Evolutionary conservation across 73 alveolate species (phyloP), one percentile per base, ranked within the genome.

Genomic region (Paramecium sexaurelia): DNA sequence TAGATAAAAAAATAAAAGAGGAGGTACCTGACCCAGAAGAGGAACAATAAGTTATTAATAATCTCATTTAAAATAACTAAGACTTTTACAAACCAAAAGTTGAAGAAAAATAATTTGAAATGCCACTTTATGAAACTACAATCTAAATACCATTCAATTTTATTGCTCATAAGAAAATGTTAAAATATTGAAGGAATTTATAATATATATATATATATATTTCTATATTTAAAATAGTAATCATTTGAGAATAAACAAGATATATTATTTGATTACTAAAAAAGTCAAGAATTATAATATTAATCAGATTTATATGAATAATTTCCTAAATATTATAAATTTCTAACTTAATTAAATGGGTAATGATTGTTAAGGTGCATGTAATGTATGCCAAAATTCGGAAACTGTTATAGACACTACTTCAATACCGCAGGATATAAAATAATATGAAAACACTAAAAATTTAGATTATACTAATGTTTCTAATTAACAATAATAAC

Each of bases 271-370:
- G n/a, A n/a, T n/a, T n/a, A n/a, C 6, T 35, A 35, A 35, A 35
- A 6, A 35, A 35, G 41, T 35, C 41, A 6, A 41, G 55, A 6
- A 41, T 15, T 7, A 41, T 41, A 51, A 51, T 51, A 51, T 51
- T 51, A 51, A 51, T 3, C 17, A 26, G 32, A 51, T 51, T 51
- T n/a, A 51, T 6, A 51, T 51, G 27, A 51, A 13, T 51, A 1
- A 51, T 17, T 3, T 51, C 15, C 17, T 51, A 51, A 51, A 51
- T 51, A 51, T 51, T 51, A 51, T 61, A 61, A 26, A 61, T 61
- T 61, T 61, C 83, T 61, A 61, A 71, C 57, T 71, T 71, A 71
- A 71, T 33, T 3, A 33, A 78, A 78, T 78, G 90, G 90, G 90
- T n/a, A 78, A 78, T 45, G 90, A 78, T 78, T 78, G 90, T 26